These are phyloP conservation scores for Microcyclosporella mali DNA, from an alignment of 2,329 filamentous ascomycete species.

Conservation along the genomic window DNA sequence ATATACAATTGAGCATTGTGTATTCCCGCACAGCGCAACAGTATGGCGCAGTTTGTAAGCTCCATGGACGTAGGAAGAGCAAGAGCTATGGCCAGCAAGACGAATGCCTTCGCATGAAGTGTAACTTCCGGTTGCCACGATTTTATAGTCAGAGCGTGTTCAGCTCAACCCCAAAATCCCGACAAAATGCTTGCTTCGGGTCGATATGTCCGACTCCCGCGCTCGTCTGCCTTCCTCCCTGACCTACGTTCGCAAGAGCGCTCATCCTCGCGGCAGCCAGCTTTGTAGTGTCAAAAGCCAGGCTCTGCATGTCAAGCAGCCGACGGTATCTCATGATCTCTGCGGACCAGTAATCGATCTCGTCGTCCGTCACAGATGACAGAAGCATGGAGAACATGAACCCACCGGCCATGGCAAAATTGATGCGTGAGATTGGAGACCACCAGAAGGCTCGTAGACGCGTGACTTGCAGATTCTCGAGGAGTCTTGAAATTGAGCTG, in stretches of 20 bases:
- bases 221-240: constrained; percentile 4
- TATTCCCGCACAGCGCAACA: too few species aligned
- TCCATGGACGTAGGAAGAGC: too few species aligned
- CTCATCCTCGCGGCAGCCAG: constrained; percentile 17
- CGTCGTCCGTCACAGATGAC: constrained; percentile 14
- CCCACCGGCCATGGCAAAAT: constrained; percentile 17
- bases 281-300: constrained; percentile 19
- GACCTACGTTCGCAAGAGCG: constrained; percentile 14
- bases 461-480: constrained; percentile 19
- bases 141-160: constrained; percentile 15
- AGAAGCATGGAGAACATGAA: constrained; percentile 23
- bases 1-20: too few species aligned
- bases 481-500: constrained; percentile 11
- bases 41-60: too few species aligned
- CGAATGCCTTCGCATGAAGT: too few species aligned
- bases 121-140: too few species aligned
- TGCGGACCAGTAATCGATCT: constrained; percentile 19
- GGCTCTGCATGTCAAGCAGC: constrained; percentile 21
- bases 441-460: constrained; percentile 22
- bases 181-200: constrained; percentile 19
- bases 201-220: constrained; percentile 7
- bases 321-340: constrained; percentile 18
- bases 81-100: too few species aligned
- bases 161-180: constrained; percentile 19
- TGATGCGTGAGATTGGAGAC: constrained; percentile 19